Evolutionary conservation across 176 grass and related monocot species (phyloP).

Genomic region (Miscanthus lutarioriparius): DNA sequence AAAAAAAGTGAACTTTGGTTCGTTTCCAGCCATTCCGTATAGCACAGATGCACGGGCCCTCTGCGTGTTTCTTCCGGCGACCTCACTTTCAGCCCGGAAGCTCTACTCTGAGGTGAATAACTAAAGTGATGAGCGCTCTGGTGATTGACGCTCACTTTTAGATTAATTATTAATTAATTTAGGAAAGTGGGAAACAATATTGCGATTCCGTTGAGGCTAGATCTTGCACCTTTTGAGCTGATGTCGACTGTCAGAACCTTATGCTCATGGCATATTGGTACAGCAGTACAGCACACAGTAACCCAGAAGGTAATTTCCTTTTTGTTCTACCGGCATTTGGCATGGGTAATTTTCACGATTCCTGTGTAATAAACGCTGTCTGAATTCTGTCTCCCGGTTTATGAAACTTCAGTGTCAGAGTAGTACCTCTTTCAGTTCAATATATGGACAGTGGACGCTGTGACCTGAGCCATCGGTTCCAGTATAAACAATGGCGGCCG

Average conservation of each 20-base stretch:
- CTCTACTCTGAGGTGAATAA: constrained; percentile 37
- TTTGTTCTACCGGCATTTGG: background rate
- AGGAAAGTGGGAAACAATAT: background rate
- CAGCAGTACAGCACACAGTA: background rate
- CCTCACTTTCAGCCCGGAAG: background rate
- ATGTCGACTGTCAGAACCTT: background rate
- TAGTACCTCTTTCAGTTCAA: background rate
- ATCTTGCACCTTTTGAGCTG: constrained; percentile 20
- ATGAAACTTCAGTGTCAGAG: background rate
- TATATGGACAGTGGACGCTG: background rate
- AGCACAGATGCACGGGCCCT: constrained; percentile 26
- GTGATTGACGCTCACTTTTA: background rate
- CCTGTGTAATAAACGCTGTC: background rate
- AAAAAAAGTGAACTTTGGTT: constrained; percentile 20
- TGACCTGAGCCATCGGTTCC: background rate
- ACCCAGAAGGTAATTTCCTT: background rate
- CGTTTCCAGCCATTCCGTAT: constrained; percentile 32
- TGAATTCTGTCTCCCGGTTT: background rate
- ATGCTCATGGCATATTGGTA: background rate
- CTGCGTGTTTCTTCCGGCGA: background rate
- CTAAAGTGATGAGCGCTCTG: constrained; percentile 9
- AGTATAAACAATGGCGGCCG: background rate
- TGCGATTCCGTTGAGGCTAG: constrained; percentile 13
- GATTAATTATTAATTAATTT: constrained; percentile 19
- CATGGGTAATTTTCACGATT: background rate